Evolutionary conservation across 176 grass and related monocot species (phyloP).

Genomic region (Carex myosuroides): DNA sequence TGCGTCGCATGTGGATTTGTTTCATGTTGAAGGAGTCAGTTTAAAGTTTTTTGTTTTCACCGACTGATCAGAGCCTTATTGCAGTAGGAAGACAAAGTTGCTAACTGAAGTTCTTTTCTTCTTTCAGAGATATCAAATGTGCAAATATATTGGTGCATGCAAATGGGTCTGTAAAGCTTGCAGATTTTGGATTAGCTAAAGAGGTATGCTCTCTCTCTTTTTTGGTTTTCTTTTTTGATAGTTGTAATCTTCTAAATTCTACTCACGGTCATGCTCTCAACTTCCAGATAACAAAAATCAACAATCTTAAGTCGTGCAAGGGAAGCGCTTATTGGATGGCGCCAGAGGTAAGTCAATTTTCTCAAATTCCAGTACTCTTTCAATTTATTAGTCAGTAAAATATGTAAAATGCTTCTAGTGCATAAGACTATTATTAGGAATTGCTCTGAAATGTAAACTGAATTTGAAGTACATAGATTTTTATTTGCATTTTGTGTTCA

Average conservation of each 20-base stretch:
- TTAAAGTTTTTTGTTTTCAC: background rate
- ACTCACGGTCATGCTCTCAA: background rate
- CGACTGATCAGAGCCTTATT: background rate
- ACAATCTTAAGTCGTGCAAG: constrained; percentile 90
- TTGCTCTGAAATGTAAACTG: background rate
- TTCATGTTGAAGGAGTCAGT: background rate
- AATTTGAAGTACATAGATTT: background rate
- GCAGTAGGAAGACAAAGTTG: background rate
- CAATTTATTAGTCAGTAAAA: constrained; percentile 10
- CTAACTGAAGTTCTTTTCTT: background rate
- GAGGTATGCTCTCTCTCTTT: constrained; percentile 50
- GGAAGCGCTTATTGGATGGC: constrained; percentile 99
- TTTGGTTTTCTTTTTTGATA: background rate
- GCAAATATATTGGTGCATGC: constrained; percentile 97
- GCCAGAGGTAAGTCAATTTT: constrained; percentile 61
- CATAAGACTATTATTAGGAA: background rate
- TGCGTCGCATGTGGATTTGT: background rate
- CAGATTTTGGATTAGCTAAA: constrained; percentile 97
- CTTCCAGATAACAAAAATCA: constrained; percentile 79
- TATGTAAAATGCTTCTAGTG: background rate
- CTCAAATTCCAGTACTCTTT: background rate
- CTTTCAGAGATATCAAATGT: constrained; percentile 91
- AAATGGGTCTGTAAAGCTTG: constrained; percentile 96
- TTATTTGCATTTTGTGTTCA: background rate
- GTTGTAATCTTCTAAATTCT: constrained; percentile 11